Percentiles rank a stretch among this genome's conserved stretches.
phyloP scores from a whole-genome alignment of 768 basidiomycete genomes.

The Tricholoma furcatifolium region DNA sequence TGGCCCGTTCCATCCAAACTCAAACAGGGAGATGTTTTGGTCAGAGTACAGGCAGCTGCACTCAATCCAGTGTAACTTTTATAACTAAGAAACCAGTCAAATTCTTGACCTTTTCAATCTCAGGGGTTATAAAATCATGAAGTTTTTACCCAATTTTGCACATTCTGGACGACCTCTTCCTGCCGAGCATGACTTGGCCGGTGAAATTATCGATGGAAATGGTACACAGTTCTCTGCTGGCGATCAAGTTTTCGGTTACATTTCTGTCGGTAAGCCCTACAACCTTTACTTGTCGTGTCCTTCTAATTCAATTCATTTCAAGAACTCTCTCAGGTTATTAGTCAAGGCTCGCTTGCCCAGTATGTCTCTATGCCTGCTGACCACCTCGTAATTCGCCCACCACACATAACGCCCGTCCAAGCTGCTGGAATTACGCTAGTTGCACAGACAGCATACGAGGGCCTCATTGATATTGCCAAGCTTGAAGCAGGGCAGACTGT shows the following conservation, averaged over 20 bases:
- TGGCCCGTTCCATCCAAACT: slow-evolving; percentile 38
- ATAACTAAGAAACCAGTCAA: background rate
- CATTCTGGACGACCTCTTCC: slow-evolving; percentile 47
- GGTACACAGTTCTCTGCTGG: slow-evolving; percentile 52
- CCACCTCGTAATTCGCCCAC: slow-evolving; percentile 42
- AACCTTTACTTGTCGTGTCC: background rate
- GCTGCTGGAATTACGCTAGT: slow-evolving; percentile 64
- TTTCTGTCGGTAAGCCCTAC: slow-evolving; percentile 30
- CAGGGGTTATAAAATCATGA: slow-evolving; percentile 64
- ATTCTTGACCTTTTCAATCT: background rate
- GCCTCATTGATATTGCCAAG: slow-evolving; percentile 43
- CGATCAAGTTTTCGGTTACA: slow-evolving; percentile 63
- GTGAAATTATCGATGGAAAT: slow-evolving; percentile 56
- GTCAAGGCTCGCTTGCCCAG: slow-evolving; percentile 58
- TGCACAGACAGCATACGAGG: slow-evolving; percentile 57
- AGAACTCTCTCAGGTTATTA: slow-evolving; percentile 30
- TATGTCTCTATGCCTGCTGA: slow-evolving; percentile 49
- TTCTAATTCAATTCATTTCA: background rate
- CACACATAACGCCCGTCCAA: slow-evolving; percentile 48
- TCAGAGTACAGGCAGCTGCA: slow-evolving; percentile 43
- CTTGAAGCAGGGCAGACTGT: slow-evolving; percentile 60
- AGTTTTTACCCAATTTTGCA: slow-evolving; percentile 39
- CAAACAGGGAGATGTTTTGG: slow-evolving; percentile 30
- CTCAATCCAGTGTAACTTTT: slow-evolving; percentile 64
- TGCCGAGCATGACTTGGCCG: slow-evolving; percentile 63